Evolutionary conservation across 805 yeast genomes (phyloP).

Genomic region (Wickerhamia fluorescens): DNA sequence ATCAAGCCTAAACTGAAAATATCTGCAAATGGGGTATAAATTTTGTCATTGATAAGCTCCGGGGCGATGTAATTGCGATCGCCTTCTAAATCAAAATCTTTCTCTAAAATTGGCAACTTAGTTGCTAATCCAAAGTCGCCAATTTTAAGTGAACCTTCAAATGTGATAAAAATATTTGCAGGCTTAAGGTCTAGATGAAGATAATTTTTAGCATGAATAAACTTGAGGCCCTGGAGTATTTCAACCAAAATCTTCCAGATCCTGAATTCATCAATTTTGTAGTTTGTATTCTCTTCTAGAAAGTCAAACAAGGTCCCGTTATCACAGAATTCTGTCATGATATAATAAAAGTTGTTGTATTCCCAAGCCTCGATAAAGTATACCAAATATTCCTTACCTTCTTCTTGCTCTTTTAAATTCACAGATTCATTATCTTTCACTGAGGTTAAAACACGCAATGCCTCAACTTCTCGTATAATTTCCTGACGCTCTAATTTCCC

Average conservation of each 20-base stretch:
- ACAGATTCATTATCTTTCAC: constrained; percentile 29
- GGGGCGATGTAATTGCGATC: constrained; percentile 98
- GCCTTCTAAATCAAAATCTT: constrained; percentile 85
- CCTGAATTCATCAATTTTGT: constrained; percentile 90
- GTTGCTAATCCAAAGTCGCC: constrained; percentile 98
- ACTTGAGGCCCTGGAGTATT: constrained; percentile 68
- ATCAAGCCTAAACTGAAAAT: constrained; percentile 90
- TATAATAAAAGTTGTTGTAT: constrained; percentile 63
- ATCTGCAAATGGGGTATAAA: constrained; percentile 88
- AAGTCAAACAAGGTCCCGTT: constrained; percentile 86
- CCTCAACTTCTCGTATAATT: constrained; percentile 69
- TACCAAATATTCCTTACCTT: constrained; percentile 72
- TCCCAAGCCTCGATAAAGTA: constrained; percentile 86
- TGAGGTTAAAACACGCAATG: constrained; percentile 40
- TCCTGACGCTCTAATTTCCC: constrained; percentile 50
- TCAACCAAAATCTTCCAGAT: constrained; percentile 95
- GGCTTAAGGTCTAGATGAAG: constrained; percentile 92
- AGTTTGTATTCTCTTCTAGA: constrained; percentile 62
- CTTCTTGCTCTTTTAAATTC: constrained; percentile 36
- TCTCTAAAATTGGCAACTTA: constrained; percentile 58
- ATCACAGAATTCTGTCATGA: constrained; percentile 93
- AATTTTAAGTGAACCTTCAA: constrained; percentile 88
- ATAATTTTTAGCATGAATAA: constrained; percentile 66
- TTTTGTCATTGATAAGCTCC: constrained; percentile 75
- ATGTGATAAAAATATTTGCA: constrained; percentile 87